Percentiles rank a stretch among this genome's conserved stretches.
phyloP scores from a whole-genome alignment of 805 yeast genomes.

The Blastobotrys chiropterorum region DNA sequence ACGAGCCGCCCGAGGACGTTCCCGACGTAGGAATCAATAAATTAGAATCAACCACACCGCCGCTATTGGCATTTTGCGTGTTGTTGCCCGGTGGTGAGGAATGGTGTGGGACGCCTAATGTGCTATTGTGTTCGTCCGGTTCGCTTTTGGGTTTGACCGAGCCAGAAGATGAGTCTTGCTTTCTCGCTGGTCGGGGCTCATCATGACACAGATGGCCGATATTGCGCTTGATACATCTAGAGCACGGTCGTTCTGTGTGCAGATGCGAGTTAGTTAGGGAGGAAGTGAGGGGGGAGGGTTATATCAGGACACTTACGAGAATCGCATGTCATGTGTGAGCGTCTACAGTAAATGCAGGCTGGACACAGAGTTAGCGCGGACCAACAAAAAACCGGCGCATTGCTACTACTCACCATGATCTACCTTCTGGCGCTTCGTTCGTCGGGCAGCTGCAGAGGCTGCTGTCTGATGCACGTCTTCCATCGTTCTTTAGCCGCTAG shows the following conservation, averaged over 20 bases:
- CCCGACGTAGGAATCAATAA: background rate
- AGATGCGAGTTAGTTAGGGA: background rate
- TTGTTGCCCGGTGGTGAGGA: slow-evolving; percentile 3
- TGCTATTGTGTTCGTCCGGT: background rate
- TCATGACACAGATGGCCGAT: slow-evolving; percentile 85
- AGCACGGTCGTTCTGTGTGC: slow-evolving; percentile 54
- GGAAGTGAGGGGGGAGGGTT: too few species aligned
- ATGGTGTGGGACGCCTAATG: background rate
- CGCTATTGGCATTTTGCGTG: background rate
- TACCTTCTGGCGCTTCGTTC: slow-evolving; percentile 20
- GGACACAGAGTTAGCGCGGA: too few species aligned
- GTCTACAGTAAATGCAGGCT: slow-evolving; percentile 86
- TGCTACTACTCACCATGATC: slow-evolving; percentile 19
- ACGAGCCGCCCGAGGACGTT: background rate
- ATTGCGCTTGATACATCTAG: slow-evolving; percentile 77
- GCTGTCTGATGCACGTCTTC: background rate
- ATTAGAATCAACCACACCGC: background rate
- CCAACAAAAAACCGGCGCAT: too few species aligned
- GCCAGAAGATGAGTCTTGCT: background rate
- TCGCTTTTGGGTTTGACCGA: background rate
- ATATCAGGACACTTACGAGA: slow-evolving; percentile 40
- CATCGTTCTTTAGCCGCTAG: too few species aligned
- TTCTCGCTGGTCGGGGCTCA: slow-evolving; percentile 38
- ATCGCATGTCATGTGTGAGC: slow-evolving; percentile 94
- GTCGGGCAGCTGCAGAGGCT: background rate